Percentiles rank a stretch among this genome's conserved stretches.
Evolutionary conservation across 2,329 filamentous ascomycete species (phyloP).

Genomic region (Coccinonectria pachysandricola): DNA sequence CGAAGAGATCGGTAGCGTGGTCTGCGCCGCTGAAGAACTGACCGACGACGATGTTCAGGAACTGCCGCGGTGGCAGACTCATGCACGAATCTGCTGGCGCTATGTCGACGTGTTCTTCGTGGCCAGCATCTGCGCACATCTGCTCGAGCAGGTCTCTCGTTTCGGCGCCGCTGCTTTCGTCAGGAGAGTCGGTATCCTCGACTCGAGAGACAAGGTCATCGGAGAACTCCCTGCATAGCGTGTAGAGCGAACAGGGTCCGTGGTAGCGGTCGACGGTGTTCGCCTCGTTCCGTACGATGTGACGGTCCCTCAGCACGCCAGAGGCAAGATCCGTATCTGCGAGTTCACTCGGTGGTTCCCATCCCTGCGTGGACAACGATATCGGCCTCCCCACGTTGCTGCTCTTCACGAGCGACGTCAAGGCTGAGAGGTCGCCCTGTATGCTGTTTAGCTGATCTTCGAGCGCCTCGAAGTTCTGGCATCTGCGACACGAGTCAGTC

Average conservation of each 20-base stretch:
- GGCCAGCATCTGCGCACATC: slow-evolving; percentile 12
- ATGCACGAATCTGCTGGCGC: slow-evolving; percentile 7
- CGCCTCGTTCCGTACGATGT: slow-evolving; percentile 11
- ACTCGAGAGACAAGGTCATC: slow-evolving; percentile 11
- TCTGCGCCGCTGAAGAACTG: slow-evolving; percentile 16
- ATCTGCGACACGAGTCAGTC: slow-evolving; percentile 14
- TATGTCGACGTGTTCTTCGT: slow-evolving; percentile 14
- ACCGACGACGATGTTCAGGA: slow-evolving; percentile 15
- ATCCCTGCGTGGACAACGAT: slow-evolving; percentile 5
- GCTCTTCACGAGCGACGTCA: slow-evolving; percentile 16
- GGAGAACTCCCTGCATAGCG: slow-evolving; percentile 16
- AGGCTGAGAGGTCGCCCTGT: slow-evolving; percentile 16
- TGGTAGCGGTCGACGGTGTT: slow-evolving; percentile 15
- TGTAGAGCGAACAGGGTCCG: slow-evolving; percentile 16
- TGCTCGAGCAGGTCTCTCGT: slow-evolving; percentile 10
- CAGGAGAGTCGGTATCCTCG: not conserved
- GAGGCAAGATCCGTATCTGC: too few species aligned
- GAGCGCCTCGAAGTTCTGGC: slow-evolving; percentile 19
- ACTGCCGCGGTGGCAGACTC: slow-evolving; percentile 15
- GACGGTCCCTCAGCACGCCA: too few species aligned
- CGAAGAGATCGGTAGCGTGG: slow-evolving; percentile 17
- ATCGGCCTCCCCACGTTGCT: slow-evolving; percentile 7
- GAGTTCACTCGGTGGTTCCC: too few species aligned
- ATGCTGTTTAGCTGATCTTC: slow-evolving; percentile 18
- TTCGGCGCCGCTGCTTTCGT: slow-evolving; percentile 2